A percentile compares a stretch with the other conserved stretches of the same genome.
Conservation (phyloP, 75 land plant genomes). For the Chamaecyparis obtusa region DNA sequence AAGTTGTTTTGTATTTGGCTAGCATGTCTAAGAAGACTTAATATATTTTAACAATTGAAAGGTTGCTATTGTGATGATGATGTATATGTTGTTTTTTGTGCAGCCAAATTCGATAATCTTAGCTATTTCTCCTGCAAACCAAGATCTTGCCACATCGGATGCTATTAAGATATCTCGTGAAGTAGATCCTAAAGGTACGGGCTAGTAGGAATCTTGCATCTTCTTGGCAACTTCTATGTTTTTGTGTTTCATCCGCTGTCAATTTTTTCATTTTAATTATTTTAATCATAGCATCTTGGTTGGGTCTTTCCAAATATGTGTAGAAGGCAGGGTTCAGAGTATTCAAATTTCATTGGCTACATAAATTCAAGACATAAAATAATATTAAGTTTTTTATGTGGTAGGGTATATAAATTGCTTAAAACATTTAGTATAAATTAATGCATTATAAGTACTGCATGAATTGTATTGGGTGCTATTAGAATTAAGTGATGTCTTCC, state of each 20-base stretch:
- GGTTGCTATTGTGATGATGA: neutral
- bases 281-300: neutral
- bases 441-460: neutral
- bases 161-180: constrained; percentile 97
- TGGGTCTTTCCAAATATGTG: neutral
- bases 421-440: neutral
- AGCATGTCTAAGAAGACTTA: neutral
- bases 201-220: neutral
- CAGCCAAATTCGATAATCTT: constrained; percentile 96
- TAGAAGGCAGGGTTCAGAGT: neutral
- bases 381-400: neutral
- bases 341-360: neutral
- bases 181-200: constrained; percentile 86
- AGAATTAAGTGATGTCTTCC: neutral
- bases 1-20: neutral
- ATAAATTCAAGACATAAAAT: neutral
- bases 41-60: neutral
- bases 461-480: neutral
- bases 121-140: constrained; percentile 96
- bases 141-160: constrained; percentile 98
- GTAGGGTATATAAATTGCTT: neutral
- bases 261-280: neutral
- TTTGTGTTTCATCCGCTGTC: neutral
- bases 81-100: constrained; percentile 16
- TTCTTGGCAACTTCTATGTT: neutral